phyloP scores from a whole-genome alignment of 2,329 filamentous ascomycete genomes.

The Biscogniauxia marginata region DNA sequence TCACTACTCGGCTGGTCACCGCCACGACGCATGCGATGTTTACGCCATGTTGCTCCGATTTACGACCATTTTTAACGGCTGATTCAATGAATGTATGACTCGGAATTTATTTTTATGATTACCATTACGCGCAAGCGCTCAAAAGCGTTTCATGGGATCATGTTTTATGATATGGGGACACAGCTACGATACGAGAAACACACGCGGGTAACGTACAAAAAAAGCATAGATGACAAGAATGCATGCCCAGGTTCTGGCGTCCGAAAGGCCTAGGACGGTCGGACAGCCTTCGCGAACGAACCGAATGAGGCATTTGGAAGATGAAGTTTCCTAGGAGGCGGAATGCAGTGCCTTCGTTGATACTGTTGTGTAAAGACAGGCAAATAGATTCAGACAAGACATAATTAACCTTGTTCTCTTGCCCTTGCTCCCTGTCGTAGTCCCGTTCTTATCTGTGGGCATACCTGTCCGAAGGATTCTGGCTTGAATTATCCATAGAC shows the following conservation, averaged over 20 bases:
- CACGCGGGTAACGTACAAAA: constrained; percentile 26
- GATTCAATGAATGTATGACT: constrained; percentile 37
- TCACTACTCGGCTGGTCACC: constrained; percentile 32
- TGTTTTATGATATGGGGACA: constrained; percentile 30
- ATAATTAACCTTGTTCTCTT: neutral
- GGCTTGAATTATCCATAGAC: neutral
- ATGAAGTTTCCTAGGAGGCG: neutral
- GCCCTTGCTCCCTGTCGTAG: neutral
- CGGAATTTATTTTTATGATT: constrained; percentile 27
- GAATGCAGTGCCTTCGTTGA: neutral
- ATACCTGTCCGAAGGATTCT: neutral
- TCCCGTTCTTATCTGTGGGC: neutral
- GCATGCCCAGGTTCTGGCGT: constrained; percentile 16
- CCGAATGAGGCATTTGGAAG: neutral
- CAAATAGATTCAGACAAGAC: neutral
- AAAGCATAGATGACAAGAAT: constrained; percentile 28
- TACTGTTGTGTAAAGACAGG: neutral
- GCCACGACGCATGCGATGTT: constrained; percentile 30
- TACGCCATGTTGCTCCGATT: constrained; percentile 33
- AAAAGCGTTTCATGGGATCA: constrained; percentile 31
- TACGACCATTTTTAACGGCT: constrained; percentile 32
- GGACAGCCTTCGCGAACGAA: constrained; percentile 8
- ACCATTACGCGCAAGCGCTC: constrained; percentile 30
- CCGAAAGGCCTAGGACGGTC: constrained; percentile 13
- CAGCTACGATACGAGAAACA: constrained; percentile 25